A percentile compares a stretch with the other conserved stretches of the same genome.
phyloP scores from a whole-genome alignment of 176 grass and related monocot genomes.

The Aegilops bicornis region DNA sequence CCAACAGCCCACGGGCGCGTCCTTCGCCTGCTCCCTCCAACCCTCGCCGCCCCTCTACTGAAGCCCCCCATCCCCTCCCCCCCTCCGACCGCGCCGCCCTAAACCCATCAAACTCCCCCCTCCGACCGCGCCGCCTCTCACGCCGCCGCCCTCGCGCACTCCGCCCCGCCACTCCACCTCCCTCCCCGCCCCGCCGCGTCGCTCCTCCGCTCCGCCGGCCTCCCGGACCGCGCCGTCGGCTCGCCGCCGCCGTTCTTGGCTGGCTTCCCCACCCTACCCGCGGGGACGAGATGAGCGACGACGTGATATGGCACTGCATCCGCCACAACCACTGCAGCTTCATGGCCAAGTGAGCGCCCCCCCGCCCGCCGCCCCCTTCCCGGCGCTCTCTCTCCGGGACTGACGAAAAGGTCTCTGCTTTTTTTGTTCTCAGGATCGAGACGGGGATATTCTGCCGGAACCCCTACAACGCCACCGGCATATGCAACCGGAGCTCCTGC shows the following conservation, averaged over 20 bases:
- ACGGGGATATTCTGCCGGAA: conserved; percentile 73
- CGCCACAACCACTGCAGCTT: conserved; percentile 72
- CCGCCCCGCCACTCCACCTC: too few species aligned
- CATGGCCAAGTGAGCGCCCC: conserved; percentile 60
- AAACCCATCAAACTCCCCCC: not conserved
- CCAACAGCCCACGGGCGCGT: too few species aligned
- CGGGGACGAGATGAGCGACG: conserved; percentile 47
- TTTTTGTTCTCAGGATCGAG: conserved; percentile 32
- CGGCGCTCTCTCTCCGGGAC: too few species aligned
- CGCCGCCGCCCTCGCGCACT: not conserved
- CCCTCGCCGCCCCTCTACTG: too few species aligned
- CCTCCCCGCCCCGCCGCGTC: too few species aligned
- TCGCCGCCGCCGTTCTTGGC: too few species aligned
- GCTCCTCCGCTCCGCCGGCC: too few species aligned
- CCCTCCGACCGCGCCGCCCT: not conserved
- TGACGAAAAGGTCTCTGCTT: not conserved
- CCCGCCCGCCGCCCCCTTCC: too few species aligned
- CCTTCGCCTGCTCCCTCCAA: too few species aligned
- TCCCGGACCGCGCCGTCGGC: not conserved
- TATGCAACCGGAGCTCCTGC: conserved; percentile 81
- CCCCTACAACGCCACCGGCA: conserved; percentile 63
- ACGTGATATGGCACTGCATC: conserved; percentile 78
- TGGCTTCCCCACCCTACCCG: not conserved
- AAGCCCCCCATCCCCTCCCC: not conserved
- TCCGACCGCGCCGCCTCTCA: not conserved